Conservation (phyloP, 352 stramenopile species). For the Phytophthora ohioensis region DNA sequence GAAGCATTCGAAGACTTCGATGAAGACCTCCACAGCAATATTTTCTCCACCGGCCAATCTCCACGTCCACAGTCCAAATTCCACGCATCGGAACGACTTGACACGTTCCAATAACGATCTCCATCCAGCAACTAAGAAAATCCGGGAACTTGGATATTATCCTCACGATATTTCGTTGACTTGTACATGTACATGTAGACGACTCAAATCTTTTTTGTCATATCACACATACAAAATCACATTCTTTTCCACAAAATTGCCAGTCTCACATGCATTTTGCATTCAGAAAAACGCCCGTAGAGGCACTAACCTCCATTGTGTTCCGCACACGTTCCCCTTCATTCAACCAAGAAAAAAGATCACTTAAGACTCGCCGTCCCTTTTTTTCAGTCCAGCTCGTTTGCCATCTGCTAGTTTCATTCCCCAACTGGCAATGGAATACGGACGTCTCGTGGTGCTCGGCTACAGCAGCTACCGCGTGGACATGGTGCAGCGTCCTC, state of each 20-base stretch:
- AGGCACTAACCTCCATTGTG: too few species aligned
- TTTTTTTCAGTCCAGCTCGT: constrained; percentile 7
- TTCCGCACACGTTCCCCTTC: too few species aligned
- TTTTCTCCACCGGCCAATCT: constrained; percentile 18
- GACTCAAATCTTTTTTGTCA: constrained; percentile 16
- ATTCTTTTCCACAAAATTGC: not conserved
- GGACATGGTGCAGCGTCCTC: constrained; percentile 45
- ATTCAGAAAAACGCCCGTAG: not conserved
- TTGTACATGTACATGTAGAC: not conserved
- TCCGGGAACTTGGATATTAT: constrained; percentile 4
- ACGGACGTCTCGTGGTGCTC: constrained; percentile 84
- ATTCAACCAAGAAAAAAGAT: constrained; percentile 5
- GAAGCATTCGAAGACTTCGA: constrained; percentile 42
- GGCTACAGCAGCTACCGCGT: constrained; percentile 89
- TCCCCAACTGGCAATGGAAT: constrained; percentile 61
- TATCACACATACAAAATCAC: constrained; percentile 12
- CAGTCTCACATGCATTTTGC: not conserved
- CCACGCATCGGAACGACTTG: not conserved
- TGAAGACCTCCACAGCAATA: constrained; percentile 24
- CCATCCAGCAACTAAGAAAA: constrained; percentile 6
- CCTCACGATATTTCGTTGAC: constrained; percentile 8
- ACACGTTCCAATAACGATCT: constrained; percentile 16
- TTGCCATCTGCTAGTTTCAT: constrained; percentile 22
- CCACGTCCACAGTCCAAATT: constrained; percentile 10
- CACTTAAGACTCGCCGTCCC: not conserved